These are phyloP conservation scores for Colletotrichum viniferum DNA, from an alignment of 2,329 filamentous ascomycete species.

Conservation along the genomic window DNA sequence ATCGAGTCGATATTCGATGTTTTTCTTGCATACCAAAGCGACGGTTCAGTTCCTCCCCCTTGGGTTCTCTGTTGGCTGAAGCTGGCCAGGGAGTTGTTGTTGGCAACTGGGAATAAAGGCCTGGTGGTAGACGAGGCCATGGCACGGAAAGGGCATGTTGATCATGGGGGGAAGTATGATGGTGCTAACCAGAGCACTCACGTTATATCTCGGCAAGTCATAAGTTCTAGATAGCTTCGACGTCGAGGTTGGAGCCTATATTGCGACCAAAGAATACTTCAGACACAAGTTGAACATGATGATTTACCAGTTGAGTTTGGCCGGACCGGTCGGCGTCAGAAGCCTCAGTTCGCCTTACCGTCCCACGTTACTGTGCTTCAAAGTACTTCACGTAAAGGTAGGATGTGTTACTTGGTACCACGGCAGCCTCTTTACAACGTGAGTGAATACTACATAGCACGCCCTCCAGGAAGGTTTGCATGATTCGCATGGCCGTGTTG, in stretches of 20 bases:
- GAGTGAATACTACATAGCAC: not conserved
- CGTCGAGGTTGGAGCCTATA: not conserved
- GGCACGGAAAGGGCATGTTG: not conserved
- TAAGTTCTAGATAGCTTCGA: not conserved
- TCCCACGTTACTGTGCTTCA: not conserved
- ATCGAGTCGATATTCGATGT: slow-evolving; percentile 23
- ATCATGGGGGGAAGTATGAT: not conserved
- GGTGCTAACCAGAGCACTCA: not conserved
- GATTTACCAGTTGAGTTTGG: not conserved
- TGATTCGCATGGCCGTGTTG: not conserved
- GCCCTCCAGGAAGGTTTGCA: not conserved
- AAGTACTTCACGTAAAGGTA: not conserved
- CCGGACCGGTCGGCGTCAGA: not conserved
- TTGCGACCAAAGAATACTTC: not conserved
- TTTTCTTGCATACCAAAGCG: slow-evolving; percentile 19
- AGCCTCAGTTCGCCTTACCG: not conserved
- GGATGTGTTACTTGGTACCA: not conserved
- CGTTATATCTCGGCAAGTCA: not conserved
- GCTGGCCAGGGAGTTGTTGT: not conserved
- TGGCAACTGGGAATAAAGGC: not conserved
- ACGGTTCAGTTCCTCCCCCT: not conserved
- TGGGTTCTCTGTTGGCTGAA: not conserved
- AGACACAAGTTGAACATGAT: not conserved
- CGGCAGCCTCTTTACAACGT: not conserved
- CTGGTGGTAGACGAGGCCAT: not conserved